Evolutionary conservation across 2,329 filamentous ascomycete species (phyloP), one percentile per base, ranked within the genome.

Genomic region (Penicillium sclerotigenum): DNA sequence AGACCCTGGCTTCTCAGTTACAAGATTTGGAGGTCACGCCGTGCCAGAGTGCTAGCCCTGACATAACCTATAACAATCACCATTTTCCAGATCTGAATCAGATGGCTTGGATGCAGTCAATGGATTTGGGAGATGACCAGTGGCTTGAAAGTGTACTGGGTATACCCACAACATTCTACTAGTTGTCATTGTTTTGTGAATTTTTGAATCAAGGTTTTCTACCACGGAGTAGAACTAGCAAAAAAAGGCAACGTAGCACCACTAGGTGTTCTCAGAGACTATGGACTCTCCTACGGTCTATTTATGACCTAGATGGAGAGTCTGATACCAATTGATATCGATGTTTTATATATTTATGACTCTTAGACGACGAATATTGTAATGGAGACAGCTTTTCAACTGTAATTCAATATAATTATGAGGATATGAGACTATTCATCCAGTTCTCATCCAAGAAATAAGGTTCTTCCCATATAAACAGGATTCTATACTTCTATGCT

Each of bases 101-200:
- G 42, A 69, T 70, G 47, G 42, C 36, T 3, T 70, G 62, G 62
- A 64, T 71, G 52, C 66, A 69, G 47, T 64, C 64, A 18, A 70
- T 70, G 64, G 63, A 69, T 54, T 49, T 70, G 58, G 65, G 60
- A 28, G 54, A 62, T 59, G 67, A 69, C 24, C 56, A 61, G 57
- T 66, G 63, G 60, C 62, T 65, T 61, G 62, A 67, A 43, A 45
- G 62, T 54, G 61, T 59, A 40, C 48, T 67, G 8, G 54, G 60
- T 31, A 57, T 63, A 38, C 53, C 60, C 16, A 58, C 56, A 3
- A 57, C 58, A 2, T 79, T 75, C 50, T 65, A 73, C 41, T 67
- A 71, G 47, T 56, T 74, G 11, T 10, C 36, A 38, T 38, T 38
- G 36, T 38, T 13, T 20, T 7, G 10, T 5, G 36, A 13, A 20